These are phyloP conservation scores for Dendrocalamus latiflorus DNA, from an alignment of 202 grass and related monocot genomes.

Conservation along the genomic window DNA sequence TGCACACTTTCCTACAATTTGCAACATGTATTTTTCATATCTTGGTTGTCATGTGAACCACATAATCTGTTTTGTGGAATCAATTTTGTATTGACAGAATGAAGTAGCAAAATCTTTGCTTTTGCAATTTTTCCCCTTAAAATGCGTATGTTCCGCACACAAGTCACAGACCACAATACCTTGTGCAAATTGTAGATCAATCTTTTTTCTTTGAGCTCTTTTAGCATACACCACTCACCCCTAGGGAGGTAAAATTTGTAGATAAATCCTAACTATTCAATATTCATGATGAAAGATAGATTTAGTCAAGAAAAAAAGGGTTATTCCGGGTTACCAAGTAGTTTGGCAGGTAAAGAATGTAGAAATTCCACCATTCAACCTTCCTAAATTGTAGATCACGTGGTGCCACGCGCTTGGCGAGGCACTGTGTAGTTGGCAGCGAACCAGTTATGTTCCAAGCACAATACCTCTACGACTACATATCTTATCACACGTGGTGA, in stretches of 20 bases:
- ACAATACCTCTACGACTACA: neutral
- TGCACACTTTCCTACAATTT: neutral
- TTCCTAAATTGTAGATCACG: neutral
- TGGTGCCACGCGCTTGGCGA: neutral
- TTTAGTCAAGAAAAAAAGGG: neutral
- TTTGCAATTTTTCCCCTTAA: neutral
- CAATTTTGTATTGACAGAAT: neutral
- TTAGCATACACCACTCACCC: neutral
- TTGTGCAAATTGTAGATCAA: neutral
- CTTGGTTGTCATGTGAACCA: neutral
- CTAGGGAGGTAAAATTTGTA: neutral
- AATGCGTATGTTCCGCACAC: neutral
- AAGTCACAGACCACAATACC: neutral
- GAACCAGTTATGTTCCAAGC: conserved; percentile 5
- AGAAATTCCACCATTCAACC: neutral
- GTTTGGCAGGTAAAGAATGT: neutral
- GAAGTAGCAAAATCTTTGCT: neutral
- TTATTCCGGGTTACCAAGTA: neutral
- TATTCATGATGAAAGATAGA: neutral
- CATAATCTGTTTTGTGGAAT: neutral
- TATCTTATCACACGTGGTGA: neutral
- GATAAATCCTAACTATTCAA: neutral
- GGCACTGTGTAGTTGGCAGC: neutral
- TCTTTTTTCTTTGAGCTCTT: conserved; percentile 7
- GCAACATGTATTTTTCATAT: neutral